phyloP scores from a whole-genome alignment of 495 filamentous ascomycete species.

The Xylaria acuta region DNA sequence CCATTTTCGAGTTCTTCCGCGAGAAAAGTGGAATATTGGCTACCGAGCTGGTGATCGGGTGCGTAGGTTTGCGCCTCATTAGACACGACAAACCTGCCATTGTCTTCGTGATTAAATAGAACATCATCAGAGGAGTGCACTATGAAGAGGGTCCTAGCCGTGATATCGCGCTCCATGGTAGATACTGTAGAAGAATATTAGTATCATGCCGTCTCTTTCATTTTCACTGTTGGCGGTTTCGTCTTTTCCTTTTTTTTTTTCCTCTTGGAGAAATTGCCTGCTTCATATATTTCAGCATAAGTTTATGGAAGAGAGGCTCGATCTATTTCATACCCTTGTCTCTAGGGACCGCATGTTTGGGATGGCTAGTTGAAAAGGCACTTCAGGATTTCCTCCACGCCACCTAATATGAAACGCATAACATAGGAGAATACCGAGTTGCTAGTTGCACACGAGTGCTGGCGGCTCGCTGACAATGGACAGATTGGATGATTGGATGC shows the following conservation, averaged over 20 bases:
- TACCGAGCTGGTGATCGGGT: not conserved
- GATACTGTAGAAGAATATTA: not conserved
- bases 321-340: not conserved
- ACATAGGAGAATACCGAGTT: not conserved
- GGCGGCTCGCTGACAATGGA: not conserved
- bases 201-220: not conserved
- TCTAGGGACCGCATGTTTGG: not conserved
- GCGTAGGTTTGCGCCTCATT: not conserved
- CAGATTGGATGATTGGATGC: not conserved
- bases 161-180: not conserved
- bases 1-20: not conserved
- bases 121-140: not conserved
- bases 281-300: not conserved
- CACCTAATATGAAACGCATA: constrained; percentile 8
- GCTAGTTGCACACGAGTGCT: not conserved
- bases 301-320: not conserved
- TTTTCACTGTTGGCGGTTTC: too few relatives aligned
- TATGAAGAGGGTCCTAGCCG: not conserved
- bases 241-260: too few relatives aligned
- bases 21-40: not conserved
- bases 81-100: not conserved
- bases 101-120: not conserved
- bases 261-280: not conserved
- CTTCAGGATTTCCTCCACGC: not conserved
- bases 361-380: not conserved